Evolutionary conservation across 257 asterid species (phyloP), one percentile per base, ranked within the genome.

Genomic region (Anisodus acutangulus): DNA sequence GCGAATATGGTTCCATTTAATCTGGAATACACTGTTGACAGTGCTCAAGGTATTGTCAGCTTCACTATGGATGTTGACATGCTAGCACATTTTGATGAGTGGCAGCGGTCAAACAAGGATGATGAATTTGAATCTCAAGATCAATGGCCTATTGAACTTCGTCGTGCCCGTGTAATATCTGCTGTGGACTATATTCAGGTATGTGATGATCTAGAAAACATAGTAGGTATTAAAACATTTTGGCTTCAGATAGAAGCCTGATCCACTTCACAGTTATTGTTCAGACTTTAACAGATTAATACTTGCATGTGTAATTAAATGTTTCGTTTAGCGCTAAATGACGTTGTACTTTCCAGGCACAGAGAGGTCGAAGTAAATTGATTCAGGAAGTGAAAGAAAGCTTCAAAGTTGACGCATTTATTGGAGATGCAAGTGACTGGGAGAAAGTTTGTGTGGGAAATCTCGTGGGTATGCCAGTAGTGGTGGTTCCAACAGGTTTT

Each of bases 131-230:
- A 97, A 91, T 98, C 95, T 88, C 97, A 94, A 87, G 95, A 94
- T 81, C 99, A 97, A 68, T 97, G 99, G 99, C 99, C 99, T 47
- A 87, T 91, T 85, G 97, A 97, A 85, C 97, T 97, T 83, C 94
- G 95, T 2, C 91, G 97, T 43, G 98, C 98, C 76, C 97, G 98
- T 60, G 97, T 93, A n/a, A 53, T 97, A 59, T 91, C 98, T 67
- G 98, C 98, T 3, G 98, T 97, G 7, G 99, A 95, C 85, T 97
- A 92, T 85, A 69, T 97, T 82, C 99, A 97, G 90, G 98, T 93
- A 92, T 47, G 83, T 62, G 45, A 2, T 53, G 19, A 45, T 22
- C 54, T 74, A 35, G 74, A 26, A 26, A 8, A 16, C 53, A 47
- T 43, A 7, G 5, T 22, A 49, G 3, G 19, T 62, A 26, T 81